These are phyloP conservation scores for Amorphotheca resinae DNA, from an alignment of 495 filamentous ascomycete genomes.

Conservation along the genomic window DNA sequence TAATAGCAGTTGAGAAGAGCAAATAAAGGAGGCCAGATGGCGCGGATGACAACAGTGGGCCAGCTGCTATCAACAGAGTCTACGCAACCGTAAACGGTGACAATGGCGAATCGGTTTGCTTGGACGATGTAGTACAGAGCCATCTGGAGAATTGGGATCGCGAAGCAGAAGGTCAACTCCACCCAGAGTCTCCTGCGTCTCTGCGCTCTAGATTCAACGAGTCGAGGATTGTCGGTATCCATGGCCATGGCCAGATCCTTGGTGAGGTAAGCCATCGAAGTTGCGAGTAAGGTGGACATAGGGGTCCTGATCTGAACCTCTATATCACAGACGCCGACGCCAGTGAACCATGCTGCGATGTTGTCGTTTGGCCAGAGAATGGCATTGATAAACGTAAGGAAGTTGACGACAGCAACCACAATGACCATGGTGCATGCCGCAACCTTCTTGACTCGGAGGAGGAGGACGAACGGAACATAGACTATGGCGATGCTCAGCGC, in stretches of 20 bases:
- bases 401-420: constrained; percentile 25
- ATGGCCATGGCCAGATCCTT: constrained; percentile 56
- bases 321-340: constrained; percentile 70
- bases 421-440: constrained; percentile 29
- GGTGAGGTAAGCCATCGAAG: constrained; percentile 57
- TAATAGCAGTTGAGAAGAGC: constrained; percentile 51
- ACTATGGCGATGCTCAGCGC: constrained; percentile 5
- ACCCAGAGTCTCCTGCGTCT: constrained; percentile 38
- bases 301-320: constrained; percentile 48
- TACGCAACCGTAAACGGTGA: constrained; percentile 61
- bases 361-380: constrained; percentile 73
- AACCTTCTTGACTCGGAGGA: constrained; percentile 19
- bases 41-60: constrained; percentile 52
- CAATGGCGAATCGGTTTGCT: constrained; percentile 57
- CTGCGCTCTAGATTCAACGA: constrained; percentile 39
- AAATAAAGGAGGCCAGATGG: constrained; percentile 55
- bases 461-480: constrained; percentile 12
- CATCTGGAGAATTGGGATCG: constrained; percentile 52
- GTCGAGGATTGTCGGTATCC: constrained; percentile 48
- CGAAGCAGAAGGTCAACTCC: constrained; percentile 58
- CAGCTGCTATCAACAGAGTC: constrained; percentile 54
- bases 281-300: constrained; percentile 49
- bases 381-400: constrained; percentile 50
- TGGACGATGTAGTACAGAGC: constrained; percentile 58
- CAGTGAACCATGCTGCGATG: constrained; percentile 54